Base-by-base conservation (phyloP, 495 filamentous ascomycete genomes). In the Pseudevernia furfuracea region DNA sequence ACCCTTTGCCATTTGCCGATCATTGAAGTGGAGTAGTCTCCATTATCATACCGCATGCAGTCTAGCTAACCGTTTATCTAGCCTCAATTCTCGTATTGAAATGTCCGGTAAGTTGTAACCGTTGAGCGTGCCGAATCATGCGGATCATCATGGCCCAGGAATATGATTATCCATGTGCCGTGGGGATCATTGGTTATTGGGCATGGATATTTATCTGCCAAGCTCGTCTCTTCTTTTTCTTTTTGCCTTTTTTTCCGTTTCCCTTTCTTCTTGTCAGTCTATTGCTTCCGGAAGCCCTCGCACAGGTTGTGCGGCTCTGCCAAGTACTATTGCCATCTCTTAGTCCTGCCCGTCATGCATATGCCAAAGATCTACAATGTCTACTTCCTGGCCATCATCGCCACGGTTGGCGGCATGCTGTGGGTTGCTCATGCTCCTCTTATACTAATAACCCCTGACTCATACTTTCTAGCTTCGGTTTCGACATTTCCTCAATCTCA, bases 401-500 rank as follows among this genome's bases (percentile, higher is more conserved):
- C 83, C 69, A 86, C 83, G 15, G 72, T 86, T 39, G 84, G 84
- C 49, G 83, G 83, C 59, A 80, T 81, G 76, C 78, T 87, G 72
- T 81, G 46, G 71, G 76, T 73, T 12, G 37, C 19, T 8, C 52
- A 32, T 21, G 5, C 14, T 36, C 11, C 48, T n/a, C 2, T 11
- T 0, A 3, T 17, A 53, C 23, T 14, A 10, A 23, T 39, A 14
- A 32, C 8, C 4, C 28, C 19, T 23, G n/a, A 32, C 36, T 49
- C 25, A 30, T 1, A 17, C 41, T 46, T 1, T 5, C 63, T 52
- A 78, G 78, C 28, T 85, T 86, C 66, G 83, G 84, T 65, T 87
- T 87, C 73, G 85, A 86, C 72, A 85, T 87, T 64, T 85, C 82
- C 53, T 89, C 85, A 41, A 89, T 90, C 82, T 83, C 80, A 56